phyloP scores from a whole-genome alignment of 1,139 yeast genomes.

The Spencermartinsiella ligniputridi region DNA sequence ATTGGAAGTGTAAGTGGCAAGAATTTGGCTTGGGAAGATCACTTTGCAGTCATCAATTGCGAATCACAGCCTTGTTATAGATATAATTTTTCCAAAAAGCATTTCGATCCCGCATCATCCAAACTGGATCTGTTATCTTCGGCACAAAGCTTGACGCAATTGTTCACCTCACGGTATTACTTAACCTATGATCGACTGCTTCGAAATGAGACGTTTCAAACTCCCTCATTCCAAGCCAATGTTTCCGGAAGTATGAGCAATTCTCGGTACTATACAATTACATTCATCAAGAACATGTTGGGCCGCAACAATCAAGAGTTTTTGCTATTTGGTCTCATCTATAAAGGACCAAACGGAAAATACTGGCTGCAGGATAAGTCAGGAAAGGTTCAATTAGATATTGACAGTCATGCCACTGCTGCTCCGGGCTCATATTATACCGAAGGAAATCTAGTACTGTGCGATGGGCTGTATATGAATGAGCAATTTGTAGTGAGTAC shows the following conservation, averaged over 20 bases:
- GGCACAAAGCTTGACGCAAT: constrained; percentile 29
- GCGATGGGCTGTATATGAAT: constrained; percentile 75
- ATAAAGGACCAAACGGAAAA: constrained; percentile 59
- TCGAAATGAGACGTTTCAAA: constrained; percentile 70
- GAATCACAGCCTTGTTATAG: constrained; percentile 59
- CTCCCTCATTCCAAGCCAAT: constrained; percentile 37
- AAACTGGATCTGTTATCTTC: constrained; percentile 32
- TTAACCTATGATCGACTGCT: constrained; percentile 64
- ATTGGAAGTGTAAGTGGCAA: constrained; percentile 1
- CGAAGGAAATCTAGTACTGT: constrained; percentile 74
- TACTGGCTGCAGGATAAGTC: constrained; percentile 78
- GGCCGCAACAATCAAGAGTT: constrained; percentile 81
- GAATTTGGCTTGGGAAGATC: constrained; percentile 58
- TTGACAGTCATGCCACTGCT: constrained; percentile 54
- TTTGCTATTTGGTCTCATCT: constrained; percentile 70
- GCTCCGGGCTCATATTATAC: constrained; percentile 66
- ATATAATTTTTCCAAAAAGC: constrained; percentile 64
- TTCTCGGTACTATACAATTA: constrained; percentile 47
- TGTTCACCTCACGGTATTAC: constrained; percentile 51
- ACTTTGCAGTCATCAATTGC: constrained; percentile 62
- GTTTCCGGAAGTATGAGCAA: constrained; percentile 14
- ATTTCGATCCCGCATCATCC: constrained; percentile 42
- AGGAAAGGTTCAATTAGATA: constrained; percentile 68
- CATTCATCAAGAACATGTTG: constrained; percentile 73
- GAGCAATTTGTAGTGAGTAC: constrained; percentile 72